Evolutionary conservation across 257 asterid genomes (phyloP), one percentile per base, ranked within the genome.

Genomic region (Nicotiana benthamiana): DNA sequence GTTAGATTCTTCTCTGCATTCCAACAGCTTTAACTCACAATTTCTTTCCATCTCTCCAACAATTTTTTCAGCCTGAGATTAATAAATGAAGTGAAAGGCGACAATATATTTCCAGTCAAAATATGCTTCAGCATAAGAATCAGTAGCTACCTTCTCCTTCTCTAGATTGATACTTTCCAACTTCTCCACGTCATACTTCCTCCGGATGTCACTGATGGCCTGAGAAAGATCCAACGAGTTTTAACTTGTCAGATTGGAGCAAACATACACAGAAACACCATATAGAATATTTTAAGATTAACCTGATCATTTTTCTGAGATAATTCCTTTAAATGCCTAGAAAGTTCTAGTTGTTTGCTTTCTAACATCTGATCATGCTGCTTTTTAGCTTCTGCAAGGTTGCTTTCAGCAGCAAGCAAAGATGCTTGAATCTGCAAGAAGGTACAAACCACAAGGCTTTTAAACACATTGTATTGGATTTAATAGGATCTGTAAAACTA

Each of bases 241-340:
- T 40, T 86, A 84, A 85, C 74, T 82, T 82, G 32, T 66, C 79
- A 67, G 75, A 22, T 72, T 77, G 81, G 48, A 68, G 79, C 26
- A 74, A 74, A 74, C 61, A 61, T 13, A 68, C 72, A 56, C 62
- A 80, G 62, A 80, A 77, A 67, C 51, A 79, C 16, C 65, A 10
- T 66, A 53, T 40, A 20, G 7, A 48, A 48, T 9, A 48, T 24
- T 26, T 24, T 9, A 82, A 76, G 78, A 57, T 68, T 68, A 68
- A 93, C 99, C 98, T 91, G 95, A 83, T 96, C 99, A 87, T 94
- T 96, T 84, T 89, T 91, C 86, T 88, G 97, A 79, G 99, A 96
- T 85, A 96, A 91, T 87, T 96, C 99, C 86, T 96, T 96, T 90
- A 96, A 85, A 87, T 94, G 95, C 85, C 90, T 94, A n/a, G 97